Evolutionary conservation across 2,329 filamentous ascomycete species (phyloP).

Genomic region (Ascocoryne sarcoides): DNA sequence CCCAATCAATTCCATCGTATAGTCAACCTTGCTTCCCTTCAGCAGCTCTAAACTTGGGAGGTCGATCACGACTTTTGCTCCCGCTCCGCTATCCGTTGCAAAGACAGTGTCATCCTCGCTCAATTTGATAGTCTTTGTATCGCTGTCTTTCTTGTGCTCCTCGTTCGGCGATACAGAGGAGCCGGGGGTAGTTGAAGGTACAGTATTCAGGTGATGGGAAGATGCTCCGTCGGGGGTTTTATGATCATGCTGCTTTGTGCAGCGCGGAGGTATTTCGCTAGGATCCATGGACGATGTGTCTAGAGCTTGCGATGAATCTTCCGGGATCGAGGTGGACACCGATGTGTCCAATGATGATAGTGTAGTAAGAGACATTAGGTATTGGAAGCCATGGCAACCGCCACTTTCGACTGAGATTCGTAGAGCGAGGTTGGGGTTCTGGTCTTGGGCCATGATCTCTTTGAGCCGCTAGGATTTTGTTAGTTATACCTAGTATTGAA

Average conservation of each 20-base stretch:
- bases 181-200: constrained; percentile 2
- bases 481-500: neutral
- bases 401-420: constrained; percentile 87
- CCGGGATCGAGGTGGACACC: neutral
- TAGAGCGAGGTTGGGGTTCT: constrained; percentile 74
- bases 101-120: constrained; percentile 80
- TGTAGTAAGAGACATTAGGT: constrained; percentile 78
- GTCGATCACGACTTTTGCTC: constrained; percentile 82
- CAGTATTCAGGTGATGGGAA: constrained; percentile 14
- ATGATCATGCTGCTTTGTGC: neutral
- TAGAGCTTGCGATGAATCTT: neutral
- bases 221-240: constrained; percentile 9
- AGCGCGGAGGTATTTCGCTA: neutral
- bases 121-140: too few species aligned
- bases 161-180: neutral
- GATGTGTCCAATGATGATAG: constrained; percentile 34
- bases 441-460: constrained; percentile 64
- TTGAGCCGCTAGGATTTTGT: constrained; percentile 19
- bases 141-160: constrained; percentile 16
- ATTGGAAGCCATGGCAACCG: constrained; percentile 97
- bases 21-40: constrained; percentile 92
- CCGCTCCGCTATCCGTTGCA: constrained; percentile 51
- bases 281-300: neutral
- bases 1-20: constrained; percentile 89
- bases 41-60: constrained; percentile 77